Evolutionary conservation across 331 rosid genomes (phyloP).

Genomic region (Ulmus americana): DNA sequence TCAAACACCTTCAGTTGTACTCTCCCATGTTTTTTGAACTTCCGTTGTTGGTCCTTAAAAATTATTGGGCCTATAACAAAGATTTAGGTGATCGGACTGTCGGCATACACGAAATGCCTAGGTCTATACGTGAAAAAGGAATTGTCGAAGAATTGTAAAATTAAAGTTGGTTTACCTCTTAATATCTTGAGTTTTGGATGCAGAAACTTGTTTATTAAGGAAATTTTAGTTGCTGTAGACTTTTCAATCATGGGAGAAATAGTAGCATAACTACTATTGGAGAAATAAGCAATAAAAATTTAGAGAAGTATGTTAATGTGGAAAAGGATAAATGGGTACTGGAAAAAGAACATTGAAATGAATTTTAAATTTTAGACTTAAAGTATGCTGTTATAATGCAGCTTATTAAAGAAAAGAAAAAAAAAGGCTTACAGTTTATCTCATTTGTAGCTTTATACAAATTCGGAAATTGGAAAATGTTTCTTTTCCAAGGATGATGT

Average conservation of each 20-base stretch:
- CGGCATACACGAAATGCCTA: too few relatives aligned
- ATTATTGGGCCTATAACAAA: too few relatives aligned
- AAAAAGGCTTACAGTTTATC: conserved; percentile 16
- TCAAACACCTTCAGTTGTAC: too few relatives aligned
- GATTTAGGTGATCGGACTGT: too few relatives aligned
- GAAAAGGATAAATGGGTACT: background rate
- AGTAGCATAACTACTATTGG: background rate
- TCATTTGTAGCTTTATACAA: conserved; percentile 27
- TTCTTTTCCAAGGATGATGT: conserved; percentile 38
- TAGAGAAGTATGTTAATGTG: background rate
- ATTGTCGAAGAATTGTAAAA: too few relatives aligned
- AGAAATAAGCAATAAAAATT: background rate
- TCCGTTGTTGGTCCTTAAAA: too few relatives aligned
- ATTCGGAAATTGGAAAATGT: conserved; percentile 37
- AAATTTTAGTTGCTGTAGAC: too few relatives aligned
- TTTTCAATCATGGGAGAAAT: background rate
- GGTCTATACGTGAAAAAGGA: too few relatives aligned
- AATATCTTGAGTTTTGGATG: too few relatives aligned
- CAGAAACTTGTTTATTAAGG: too few relatives aligned
- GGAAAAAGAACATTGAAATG: background rate
- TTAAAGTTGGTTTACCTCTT: too few relatives aligned
- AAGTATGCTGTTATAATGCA: conserved; percentile 3
- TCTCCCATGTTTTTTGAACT: too few relatives aligned
- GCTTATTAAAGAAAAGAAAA: background rate
- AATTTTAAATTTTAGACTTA: conserved; percentile 10